A percentile compares a stretch with the other conserved stretches of the same genome.
Conservation (phyloP, 768 basidiomycete species). For the Tylopilus sp. region DNA sequence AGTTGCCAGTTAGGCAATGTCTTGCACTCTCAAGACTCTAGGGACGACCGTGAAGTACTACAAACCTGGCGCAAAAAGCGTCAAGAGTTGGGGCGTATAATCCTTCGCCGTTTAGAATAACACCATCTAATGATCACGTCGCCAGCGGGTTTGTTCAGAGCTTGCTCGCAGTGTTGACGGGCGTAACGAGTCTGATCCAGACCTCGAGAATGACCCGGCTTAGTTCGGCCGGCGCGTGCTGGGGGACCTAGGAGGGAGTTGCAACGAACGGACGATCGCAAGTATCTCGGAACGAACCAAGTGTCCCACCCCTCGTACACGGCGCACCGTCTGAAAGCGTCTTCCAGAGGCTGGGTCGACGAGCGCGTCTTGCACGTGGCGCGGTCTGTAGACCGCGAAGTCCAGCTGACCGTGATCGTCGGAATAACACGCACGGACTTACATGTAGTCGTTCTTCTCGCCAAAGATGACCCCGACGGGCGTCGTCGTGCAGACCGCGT, state of each 20-base stretch:
- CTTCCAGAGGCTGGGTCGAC: constrained; percentile 23
- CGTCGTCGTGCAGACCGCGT: constrained; percentile 35
- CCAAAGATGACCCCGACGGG: constrained; percentile 58
- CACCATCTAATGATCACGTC: background rate
- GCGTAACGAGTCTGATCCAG: constrained; percentile 7
- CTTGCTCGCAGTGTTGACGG: constrained; percentile 3
- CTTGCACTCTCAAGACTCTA: too few relatives aligned
- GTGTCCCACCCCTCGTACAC: constrained; percentile 31
- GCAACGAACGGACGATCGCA: background rate
- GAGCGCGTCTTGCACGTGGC: constrained; percentile 31
- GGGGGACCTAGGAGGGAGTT: constrained; percentile 21
- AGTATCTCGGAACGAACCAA: constrained; percentile 22
- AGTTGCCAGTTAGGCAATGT: too few relatives aligned
- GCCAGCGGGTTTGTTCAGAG: constrained; percentile 8
- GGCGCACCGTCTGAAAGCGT: constrained; percentile 20
- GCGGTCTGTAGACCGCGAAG: constrained; percentile 22
- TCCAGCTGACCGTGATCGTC: background rate
- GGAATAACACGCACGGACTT: constrained; percentile 9
- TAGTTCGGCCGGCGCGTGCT: constrained; percentile 24
- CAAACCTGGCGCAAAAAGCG: too few relatives aligned
- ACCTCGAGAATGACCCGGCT: constrained; percentile 25
- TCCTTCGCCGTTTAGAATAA: too few relatives aligned
- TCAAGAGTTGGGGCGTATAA: too few relatives aligned
- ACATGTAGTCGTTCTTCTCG: constrained; percentile 51
- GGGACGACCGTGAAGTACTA: too few relatives aligned